Percentiles rank a stretch among this genome's conserved stretches.
These are phyloP conservation scores for Trametes villosa DNA, from an alignment of 768 basidiomycete species.

Conservation along the genomic window DNA sequence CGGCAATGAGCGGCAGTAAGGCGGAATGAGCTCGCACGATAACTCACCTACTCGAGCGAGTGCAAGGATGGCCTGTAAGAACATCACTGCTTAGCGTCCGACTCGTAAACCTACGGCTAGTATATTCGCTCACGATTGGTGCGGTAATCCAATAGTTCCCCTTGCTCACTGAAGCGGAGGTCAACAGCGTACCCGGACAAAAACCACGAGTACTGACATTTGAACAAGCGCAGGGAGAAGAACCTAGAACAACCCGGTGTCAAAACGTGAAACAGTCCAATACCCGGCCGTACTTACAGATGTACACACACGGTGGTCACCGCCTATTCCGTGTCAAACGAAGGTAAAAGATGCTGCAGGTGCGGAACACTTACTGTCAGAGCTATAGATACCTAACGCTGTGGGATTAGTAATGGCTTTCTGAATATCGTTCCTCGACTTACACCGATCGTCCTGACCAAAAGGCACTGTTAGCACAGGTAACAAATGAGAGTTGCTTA, in stretches of 20 bases:
- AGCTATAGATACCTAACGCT: slow-evolving; percentile 22
- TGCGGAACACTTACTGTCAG: slow-evolving; percentile 26
- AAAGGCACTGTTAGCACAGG: not conserved
- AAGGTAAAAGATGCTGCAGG: not conserved
- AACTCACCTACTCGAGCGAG: slow-evolving; percentile 17
- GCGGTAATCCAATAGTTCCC: slow-evolving; percentile 27
- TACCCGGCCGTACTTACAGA: slow-evolving; percentile 19
- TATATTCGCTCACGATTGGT: slow-evolving; percentile 3
- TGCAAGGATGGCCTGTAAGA: slow-evolving; percentile 20
- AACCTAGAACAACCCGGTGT: slow-evolving; percentile 25
- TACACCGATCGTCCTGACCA: slow-evolving; percentile 18
- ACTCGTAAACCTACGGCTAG: not conserved
- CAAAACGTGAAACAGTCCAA: not conserved
- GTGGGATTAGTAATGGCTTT: not conserved
- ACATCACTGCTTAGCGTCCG: too few species aligned
- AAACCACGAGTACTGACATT: slow-evolving; percentile 14
- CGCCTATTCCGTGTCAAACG: slow-evolving; percentile 16
- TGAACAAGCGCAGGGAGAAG: slow-evolving; percentile 30
- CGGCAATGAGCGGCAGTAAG: too few species aligned
- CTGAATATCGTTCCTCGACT: not conserved
- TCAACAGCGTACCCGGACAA: not conserved
- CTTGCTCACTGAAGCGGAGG: slow-evolving; percentile 29
- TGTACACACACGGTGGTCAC: slow-evolving; percentile 30
- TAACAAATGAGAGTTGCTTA: too few species aligned
- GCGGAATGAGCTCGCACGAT: too few species aligned